Evolutionary conservation across 352 stramenopile species (phyloP).

Genomic region (Elongisporangium prolatum): DNA sequence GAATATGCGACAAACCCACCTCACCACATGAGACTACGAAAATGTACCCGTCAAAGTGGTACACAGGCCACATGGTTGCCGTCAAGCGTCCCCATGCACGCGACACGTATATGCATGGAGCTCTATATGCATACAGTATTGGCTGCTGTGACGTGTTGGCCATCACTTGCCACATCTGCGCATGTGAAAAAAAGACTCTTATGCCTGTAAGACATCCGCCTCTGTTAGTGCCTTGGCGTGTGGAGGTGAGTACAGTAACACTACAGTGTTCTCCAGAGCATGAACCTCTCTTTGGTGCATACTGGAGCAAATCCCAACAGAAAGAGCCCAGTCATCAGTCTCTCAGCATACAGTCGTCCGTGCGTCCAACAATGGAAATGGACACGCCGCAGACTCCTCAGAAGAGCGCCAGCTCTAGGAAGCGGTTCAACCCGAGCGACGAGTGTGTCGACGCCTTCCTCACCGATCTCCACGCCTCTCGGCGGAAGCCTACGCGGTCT

Average conservation of each 20-base stretch:
- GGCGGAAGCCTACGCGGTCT: constrained; percentile 24
- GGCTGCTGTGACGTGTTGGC: background rate
- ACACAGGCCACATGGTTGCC: background rate
- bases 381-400: background rate
- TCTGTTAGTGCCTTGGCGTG: background rate
- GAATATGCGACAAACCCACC: background rate
- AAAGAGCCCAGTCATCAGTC: background rate
- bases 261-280: too few relatives aligned
- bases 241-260: background rate
- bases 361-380: background rate
- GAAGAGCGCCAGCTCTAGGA: background rate
- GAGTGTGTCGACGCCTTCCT: constrained; percentile 32
- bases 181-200: background rate
- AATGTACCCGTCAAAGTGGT: background rate
- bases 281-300: too few relatives aligned
- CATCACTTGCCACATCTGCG: background rate
- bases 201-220: background rate
- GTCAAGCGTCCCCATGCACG: background rate
- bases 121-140: background rate
- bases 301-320: background rate
- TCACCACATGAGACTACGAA: background rate
- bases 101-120: background rate
- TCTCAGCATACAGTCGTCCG: background rate
- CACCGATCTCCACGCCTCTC: constrained; percentile 16
- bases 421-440: background rate